These are phyloP conservation scores for Epichloe gansuensis DNA, from an alignment of 2,329 filamentous ascomycete genomes.

Conservation along the genomic window DNA sequence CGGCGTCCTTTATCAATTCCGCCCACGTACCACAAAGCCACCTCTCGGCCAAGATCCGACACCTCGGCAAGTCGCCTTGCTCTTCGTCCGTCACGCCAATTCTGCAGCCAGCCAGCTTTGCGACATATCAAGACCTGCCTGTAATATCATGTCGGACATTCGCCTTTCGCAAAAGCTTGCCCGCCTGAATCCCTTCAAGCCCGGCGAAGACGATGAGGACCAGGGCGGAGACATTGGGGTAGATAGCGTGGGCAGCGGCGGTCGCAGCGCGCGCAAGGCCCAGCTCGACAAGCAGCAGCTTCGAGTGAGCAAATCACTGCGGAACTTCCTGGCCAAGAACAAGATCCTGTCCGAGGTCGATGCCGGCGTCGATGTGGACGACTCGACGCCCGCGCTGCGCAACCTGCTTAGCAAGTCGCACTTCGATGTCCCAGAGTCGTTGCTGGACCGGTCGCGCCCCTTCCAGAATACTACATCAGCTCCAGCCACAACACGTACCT, in stretches of 20 bases:
- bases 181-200: conserved; percentile 20
- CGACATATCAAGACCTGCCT: background rate
- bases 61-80: too few relatives aligned
- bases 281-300: conserved; percentile 41
- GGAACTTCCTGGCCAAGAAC: conserved; percentile 41
- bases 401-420: conserved; percentile 44
- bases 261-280: conserved; percentile 37
- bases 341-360: conserved; percentile 36
- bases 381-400: conserved; percentile 33
- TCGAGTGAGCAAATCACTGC: conserved; percentile 46
- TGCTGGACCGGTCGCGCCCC: conserved; percentile 44
- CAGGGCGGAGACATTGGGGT: conserved; percentile 20
- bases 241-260: conserved; percentile 45
- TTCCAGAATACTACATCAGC: conserved; percentile 61
- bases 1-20: too few relatives aligned
- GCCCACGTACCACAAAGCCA: too few relatives aligned
- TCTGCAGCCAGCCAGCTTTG: background rate
- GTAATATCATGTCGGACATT: conserved; percentile 12
- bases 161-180: conserved; percentile 17
- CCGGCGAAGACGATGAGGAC: conserved; percentile 21
- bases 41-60: too few relatives aligned
- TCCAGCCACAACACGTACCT: conserved; percentile 66
- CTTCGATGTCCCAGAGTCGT: conserved; percentile 39
- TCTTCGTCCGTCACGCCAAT: too few relatives aligned
- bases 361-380: conserved; percentile 28